Evolutionary conservation across 768 basidiomycete genomes (phyloP), one percentile per base, ranked within the genome.

Genomic region (Lentinus tigrinus): DNA sequence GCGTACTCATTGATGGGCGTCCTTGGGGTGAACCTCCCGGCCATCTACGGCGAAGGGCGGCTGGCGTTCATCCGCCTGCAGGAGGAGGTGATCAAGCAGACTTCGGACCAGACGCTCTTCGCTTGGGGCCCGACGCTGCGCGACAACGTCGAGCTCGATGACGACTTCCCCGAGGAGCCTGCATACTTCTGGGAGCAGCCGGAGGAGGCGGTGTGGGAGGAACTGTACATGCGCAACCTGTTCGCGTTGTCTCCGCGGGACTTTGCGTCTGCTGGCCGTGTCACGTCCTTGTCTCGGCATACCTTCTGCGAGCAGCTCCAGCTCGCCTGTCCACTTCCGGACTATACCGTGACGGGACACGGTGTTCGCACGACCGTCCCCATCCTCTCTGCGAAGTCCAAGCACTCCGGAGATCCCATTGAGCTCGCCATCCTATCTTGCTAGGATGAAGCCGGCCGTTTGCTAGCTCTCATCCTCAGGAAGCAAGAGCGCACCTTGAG

Each of bases 1-100:
- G 58, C 58, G 9, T 59, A 59, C 28, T 54, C 47, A 0, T 52
- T 59, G 23, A 49, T 59, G 39, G 58, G 58, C 5, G 49, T 59
- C 16, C 47, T 59, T 36, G 46, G 31, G 16, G 42, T 59, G 4
- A 17, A 48, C 47, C 46, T 59, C 17, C 27, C n/a, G 2, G 49
- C 39, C 6, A 23, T 48, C 42, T 58, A 58, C 23, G 57, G 57
- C 23, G 57, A 58, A 49, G 57, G 57, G 13, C 14, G 51, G 7
- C 23, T 28, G 14, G 52, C 52, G 9, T 58, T 58, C 52, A 23
- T 48, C 10, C 42, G 52, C 6, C 46, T 58, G 34, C 44, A 53
- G 27, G 44, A 53, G 19, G 57, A 51, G 26, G 37, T 58, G 26
- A 27, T 58, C 19, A 56, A 43, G 48, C 37, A 27, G 19, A 28